Evolutionary conservation across 371 early-diverging fungal species (phyloP).

Genomic region (Encephalitozoon intestinalis): DNA sequence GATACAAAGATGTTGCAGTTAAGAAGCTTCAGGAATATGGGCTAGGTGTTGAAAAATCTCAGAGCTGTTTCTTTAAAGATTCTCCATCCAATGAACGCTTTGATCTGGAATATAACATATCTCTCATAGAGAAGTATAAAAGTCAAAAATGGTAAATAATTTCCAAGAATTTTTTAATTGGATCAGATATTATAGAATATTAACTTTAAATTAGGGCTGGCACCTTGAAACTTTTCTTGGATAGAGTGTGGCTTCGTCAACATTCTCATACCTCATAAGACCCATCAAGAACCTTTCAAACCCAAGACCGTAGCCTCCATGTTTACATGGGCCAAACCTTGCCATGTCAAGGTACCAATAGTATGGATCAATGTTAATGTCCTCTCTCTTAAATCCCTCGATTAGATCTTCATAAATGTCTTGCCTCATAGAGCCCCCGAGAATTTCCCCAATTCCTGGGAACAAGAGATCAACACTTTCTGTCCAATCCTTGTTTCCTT

Average conservation of each 20-base stretch:
- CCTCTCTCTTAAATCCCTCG: slow-evolving; percentile 85
- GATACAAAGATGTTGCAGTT: neutral
- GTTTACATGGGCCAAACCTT: slow-evolving; percentile 88
- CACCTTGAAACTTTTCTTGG: slow-evolving; percentile 80
- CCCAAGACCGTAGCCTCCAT: slow-evolving; percentile 98
- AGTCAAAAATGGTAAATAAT: neutral
- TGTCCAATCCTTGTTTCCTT: slow-evolving; percentile 73
- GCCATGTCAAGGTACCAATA: slow-evolving; percentile 98
- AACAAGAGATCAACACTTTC: slow-evolving; percentile 94
- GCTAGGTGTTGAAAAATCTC: neutral
- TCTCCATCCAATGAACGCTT: neutral
- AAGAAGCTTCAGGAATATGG: neutral
- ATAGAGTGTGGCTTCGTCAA: slow-evolving; percentile 83
- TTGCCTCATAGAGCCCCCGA: slow-evolving; percentile 97
- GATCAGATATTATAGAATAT: neutral
- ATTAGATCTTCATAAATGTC: slow-evolving; percentile 75
- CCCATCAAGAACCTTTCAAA: slow-evolving; percentile 95
- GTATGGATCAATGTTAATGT: slow-evolving; percentile 86
- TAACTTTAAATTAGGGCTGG: slow-evolving; percentile 52
- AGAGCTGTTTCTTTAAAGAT: neutral
- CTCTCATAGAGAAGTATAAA: neutral
- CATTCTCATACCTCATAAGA: slow-evolving; percentile 73
- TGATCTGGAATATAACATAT: neutral
- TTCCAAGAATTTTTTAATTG: neutral
- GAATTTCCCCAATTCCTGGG: slow-evolving; percentile 97